Conservation (phyloP, 129 eudicot genomes). For the Mikania micrantha region DNA sequence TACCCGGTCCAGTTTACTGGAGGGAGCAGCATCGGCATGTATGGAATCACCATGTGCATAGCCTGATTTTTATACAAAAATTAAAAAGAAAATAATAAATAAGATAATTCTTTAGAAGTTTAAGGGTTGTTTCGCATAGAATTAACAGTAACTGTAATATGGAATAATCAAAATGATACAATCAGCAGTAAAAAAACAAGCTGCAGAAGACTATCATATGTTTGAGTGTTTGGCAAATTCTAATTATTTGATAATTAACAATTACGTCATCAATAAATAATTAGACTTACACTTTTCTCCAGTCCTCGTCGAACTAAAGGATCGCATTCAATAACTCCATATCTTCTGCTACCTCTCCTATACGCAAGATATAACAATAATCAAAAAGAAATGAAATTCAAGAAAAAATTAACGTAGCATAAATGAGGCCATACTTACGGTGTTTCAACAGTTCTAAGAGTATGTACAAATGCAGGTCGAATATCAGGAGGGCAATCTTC, state of each 20-base stretch:
- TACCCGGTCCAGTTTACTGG: constrained; percentile 92
- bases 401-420: not conserved
- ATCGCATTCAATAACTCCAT: constrained; percentile 93
- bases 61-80: constrained; percentile 47
- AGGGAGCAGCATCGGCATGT: constrained; percentile 97
- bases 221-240: not conserved
- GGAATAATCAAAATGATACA: not conserved
- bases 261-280: not conserved
- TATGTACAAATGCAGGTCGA: constrained; percentile 87
- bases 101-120: not conserved
- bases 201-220: not conserved
- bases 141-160: not conserved
- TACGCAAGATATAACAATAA: not conserved
- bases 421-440: constrained; percentile 45
- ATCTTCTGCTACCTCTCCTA: constrained; percentile 71
- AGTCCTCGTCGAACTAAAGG: constrained; percentile 82
- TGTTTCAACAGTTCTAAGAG: constrained; percentile 60
- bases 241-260: not conserved
- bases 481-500: constrained; percentile 88
- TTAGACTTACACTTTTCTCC: constrained; percentile 75
- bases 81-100: not conserved
- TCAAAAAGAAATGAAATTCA: not conserved
- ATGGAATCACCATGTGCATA: constrained; percentile 97
- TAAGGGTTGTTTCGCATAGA: not conserved
- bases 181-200: not conserved